These are phyloP conservation scores for Closterium sp. DNA, from an alignment of 139 green algal genomes.

Conservation along the genomic window DNA sequence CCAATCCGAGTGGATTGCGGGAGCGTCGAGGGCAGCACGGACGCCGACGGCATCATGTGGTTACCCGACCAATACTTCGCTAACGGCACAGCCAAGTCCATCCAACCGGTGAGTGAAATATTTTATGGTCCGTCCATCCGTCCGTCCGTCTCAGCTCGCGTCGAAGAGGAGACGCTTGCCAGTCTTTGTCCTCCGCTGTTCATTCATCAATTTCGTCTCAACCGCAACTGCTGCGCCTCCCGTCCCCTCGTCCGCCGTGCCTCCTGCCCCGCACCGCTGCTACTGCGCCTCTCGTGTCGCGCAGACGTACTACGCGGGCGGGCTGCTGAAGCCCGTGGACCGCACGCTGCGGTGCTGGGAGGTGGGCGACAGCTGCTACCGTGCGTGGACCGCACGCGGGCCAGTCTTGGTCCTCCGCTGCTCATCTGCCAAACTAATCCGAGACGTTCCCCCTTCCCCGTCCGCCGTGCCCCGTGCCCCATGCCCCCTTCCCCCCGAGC, in stretches of 20 bases:
- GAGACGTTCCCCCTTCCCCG: too few relatives aligned
- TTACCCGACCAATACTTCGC: not conserved
- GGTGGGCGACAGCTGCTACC: constrained; percentile 28
- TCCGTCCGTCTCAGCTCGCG: too few relatives aligned
- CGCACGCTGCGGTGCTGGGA: constrained; percentile 11
- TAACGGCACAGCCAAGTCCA: not conserved
- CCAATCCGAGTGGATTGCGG: constrained; percentile 1
- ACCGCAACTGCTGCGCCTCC: not conserved
- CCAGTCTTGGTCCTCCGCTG: too few relatives aligned
- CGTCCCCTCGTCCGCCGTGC: not conserved
- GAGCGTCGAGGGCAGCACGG: not conserved
- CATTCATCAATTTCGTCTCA: too few relatives aligned
- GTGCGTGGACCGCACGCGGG: too few relatives aligned
- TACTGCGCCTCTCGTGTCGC: not conserved
- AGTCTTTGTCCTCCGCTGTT: too few relatives aligned
- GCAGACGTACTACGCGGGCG: constrained; percentile 4
- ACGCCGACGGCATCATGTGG: constrained; percentile 1
- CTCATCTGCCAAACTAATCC: too few relatives aligned
- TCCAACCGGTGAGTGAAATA: not conserved
- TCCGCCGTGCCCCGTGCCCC: too few relatives aligned
- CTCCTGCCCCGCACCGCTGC: too few relatives aligned
- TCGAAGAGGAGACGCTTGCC: too few relatives aligned
- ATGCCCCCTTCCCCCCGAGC: not conserved
- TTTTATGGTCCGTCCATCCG: not conserved
- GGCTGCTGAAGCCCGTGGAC: not conserved